A percentile compares a stretch with the other conserved stretches of the same genome.
These are phyloP conservation scores for Lachnellula occidentalis DNA, from an alignment of 2,329 filamentous ascomycete genomes.

Conservation along the genomic window DNA sequence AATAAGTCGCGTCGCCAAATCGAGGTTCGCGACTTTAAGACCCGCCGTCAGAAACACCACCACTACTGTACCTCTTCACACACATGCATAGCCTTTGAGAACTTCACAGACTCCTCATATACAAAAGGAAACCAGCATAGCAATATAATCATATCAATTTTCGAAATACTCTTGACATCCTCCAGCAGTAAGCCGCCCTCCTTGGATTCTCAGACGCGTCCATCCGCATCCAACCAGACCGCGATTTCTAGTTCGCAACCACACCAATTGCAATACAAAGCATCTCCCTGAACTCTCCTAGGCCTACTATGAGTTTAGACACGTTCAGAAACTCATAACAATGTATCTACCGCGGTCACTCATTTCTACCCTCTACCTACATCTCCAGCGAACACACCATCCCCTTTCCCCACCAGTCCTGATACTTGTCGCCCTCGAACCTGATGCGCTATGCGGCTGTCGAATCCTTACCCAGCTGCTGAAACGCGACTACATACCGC, in stretches of 20 bases:
- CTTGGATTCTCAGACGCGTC: neutral
- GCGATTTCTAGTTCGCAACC: neutral
- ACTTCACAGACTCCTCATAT: neutral
- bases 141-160: neutral
- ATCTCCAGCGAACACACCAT: conserved; percentile 81
- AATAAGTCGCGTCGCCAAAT: conserved; percentile 6
- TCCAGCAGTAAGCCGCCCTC: neutral
- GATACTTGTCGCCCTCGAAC: conserved; percentile 87
- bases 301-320: conserved; percentile 10
- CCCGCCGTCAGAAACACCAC: neutral
- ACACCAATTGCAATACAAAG: neutral
- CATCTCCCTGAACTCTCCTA: neutral
- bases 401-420: conserved; percentile 88
- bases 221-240: neutral
- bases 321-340: conserved; percentile 15
- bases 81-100: neutral
- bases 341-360: conserved; percentile 95
- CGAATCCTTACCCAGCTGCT: conserved; percentile 90
- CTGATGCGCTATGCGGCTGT: conserved; percentile 91
- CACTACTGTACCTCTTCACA: neutral
- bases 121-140: neutral
- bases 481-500: conserved; percentile 94
- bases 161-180: neutral
- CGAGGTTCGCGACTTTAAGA: neutral
- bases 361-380: conserved; percentile 84